A percentile compares a stretch with the other conserved stretches of the same genome.
These are phyloP conservation scores for Sordariomycetes sp. DNA, from an alignment of 2,329 filamentous ascomycete genomes.

Conservation along the genomic window DNA sequence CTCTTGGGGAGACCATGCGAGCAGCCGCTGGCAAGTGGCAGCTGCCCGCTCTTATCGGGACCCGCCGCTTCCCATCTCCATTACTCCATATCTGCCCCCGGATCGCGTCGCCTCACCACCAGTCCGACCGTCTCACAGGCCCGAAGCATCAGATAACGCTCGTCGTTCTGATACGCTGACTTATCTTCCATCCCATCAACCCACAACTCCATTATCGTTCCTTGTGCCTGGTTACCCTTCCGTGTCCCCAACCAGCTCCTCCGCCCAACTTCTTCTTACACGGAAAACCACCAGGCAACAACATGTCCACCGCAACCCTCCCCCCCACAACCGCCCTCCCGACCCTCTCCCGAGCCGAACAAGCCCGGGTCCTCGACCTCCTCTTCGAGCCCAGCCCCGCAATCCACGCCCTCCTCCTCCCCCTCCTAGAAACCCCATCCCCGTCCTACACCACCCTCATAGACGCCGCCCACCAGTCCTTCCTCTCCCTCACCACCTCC, in stretches of 20 bases:
- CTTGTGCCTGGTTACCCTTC: not conserved
- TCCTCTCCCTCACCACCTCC: constrained; percentile 37
- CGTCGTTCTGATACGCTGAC: not conserved
- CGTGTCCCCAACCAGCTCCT: not conserved
- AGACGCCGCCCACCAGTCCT: constrained; percentile 46
- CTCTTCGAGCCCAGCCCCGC: constrained; percentile 74
- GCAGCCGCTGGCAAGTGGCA: not conserved
- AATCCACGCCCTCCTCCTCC: constrained; percentile 59
- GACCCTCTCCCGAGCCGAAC: constrained; percentile 36
- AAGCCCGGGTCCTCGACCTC: constrained; percentile 52
- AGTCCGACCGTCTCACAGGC: not conserved
- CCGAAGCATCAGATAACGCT: not conserved
- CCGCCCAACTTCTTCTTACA: not conserved
- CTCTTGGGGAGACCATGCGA: not conserved
- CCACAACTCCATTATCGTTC: not conserved
- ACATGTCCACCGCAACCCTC: constrained; percentile 18
- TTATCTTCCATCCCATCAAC: not conserved
- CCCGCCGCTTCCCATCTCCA: not conserved
- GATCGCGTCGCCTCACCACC: constrained; percentile 1
- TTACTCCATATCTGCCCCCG: constrained; percentile 2
- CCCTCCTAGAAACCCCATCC: constrained; percentile 49
- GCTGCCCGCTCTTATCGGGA: not conserved
- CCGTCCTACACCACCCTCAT: constrained; percentile 58
- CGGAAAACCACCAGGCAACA: not conserved
- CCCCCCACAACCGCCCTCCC: constrained; percentile 45